phyloP scores from a whole-genome alignment of 805 yeast genomes.

The Candida multigemmis region DNA sequence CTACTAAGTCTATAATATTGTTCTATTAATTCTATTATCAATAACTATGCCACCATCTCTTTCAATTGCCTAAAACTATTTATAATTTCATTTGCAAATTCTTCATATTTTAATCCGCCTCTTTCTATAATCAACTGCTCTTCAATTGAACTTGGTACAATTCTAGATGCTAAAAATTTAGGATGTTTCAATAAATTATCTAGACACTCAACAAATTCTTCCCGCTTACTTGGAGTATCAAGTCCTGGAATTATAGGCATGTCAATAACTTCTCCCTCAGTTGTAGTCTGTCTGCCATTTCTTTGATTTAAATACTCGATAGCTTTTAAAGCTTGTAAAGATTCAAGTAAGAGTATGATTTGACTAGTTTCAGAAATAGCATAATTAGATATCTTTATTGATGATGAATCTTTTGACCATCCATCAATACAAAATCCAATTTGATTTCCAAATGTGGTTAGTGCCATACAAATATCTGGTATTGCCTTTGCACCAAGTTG shows the following conservation, averaged over 20 bases:
- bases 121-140: slow-evolving; percentile 51
- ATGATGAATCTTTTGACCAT: slow-evolving; percentile 56
- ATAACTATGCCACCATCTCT: slow-evolving; percentile 7
- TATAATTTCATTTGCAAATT: slow-evolving; percentile 21
- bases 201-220: slow-evolving; percentile 50
- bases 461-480: slow-evolving; percentile 58
- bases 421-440: slow-evolving; percentile 51
- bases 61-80: slow-evolving; percentile 28
- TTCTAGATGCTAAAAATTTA: slow-evolving; percentile 64
- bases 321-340: slow-evolving; percentile 35
- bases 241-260: slow-evolving; percentile 46
- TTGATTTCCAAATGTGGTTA: slow-evolving; percentile 57
- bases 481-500: slow-evolving; percentile 55
- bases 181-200: slow-evolving; percentile 80
- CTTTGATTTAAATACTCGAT: too few species aligned
- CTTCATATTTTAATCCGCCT: slow-evolving; percentile 21
- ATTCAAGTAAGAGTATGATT: slow-evolving; percentile 52
- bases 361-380: slow-evolving; percentile 40
- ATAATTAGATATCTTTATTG: slow-evolving; percentile 27
- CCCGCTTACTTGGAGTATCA: slow-evolving; percentile 49
- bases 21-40: neutral
- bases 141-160: slow-evolving; percentile 53
- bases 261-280: slow-evolving; percentile 10
- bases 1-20: slow-evolving; percentile 1
- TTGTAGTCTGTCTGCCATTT: too few species aligned